Percentiles rank a stretch among this genome's conserved stretches.
Conservation (phyloP, 768 basidiomycete species). For the Rhodosporidiobolus odoratus region DNA sequence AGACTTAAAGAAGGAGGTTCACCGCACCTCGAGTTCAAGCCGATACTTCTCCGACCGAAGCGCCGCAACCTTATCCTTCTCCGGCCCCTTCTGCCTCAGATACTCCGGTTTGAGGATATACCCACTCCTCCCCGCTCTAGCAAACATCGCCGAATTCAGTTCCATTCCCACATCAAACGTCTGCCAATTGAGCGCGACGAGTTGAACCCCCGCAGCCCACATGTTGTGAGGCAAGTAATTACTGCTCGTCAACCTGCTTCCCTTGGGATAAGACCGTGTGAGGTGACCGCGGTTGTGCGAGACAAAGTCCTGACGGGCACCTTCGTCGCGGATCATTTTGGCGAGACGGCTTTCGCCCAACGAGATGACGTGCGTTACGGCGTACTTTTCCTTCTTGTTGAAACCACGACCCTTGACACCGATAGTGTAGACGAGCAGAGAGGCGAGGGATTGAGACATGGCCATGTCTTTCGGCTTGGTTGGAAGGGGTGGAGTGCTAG, state of each 20-base stretch:
- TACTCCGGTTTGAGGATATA: conserved; percentile 84
- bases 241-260: conserved; percentile 68
- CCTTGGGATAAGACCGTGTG: conserved; percentile 80
- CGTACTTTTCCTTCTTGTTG: conserved; percentile 77
- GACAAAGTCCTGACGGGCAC: conserved; percentile 54
- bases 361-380: conserved; percentile 83
- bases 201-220: conserved; percentile 82
- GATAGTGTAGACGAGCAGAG: conserved; percentile 84
- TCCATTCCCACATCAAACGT: conserved; percentile 84
- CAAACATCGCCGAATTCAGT: conserved; percentile 95
- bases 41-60: conserved; percentile 56
- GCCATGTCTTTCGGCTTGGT: conserved; percentile 30
- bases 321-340: conserved; percentile 59
- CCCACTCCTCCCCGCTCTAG: conserved; percentile 76
- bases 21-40: conserved; percentile 60
- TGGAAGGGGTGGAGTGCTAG: neutral
- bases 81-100: conserved; percentile 53
- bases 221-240: conserved; percentile 85
- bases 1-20: neutral
- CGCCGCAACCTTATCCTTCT: conserved; percentile 58
- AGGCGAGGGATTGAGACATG: conserved; percentile 69
- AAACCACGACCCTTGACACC: conserved; percentile 72
- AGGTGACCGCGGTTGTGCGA: conserved; percentile 80
- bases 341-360: conserved; percentile 77
- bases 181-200: conserved; percentile 97